These are phyloP conservation scores for Breviolum minutum DNA, from an alignment of 73 alveolate genomes.

Conservation along the genomic window DNA sequence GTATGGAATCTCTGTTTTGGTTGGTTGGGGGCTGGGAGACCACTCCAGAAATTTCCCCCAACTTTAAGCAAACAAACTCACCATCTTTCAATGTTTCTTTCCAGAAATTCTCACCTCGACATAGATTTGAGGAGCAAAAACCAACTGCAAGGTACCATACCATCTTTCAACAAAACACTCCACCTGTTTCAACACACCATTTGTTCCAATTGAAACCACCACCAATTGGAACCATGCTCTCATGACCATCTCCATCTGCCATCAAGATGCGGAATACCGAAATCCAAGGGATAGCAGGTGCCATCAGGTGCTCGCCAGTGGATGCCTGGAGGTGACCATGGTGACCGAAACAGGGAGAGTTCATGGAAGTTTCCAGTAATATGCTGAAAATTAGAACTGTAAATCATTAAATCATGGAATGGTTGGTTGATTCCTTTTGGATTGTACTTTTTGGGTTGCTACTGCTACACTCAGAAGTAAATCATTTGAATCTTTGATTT, in stretches of 20 bases:
- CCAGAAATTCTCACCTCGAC: not conserved
- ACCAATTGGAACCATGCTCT: not conserved
- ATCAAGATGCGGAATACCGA: conserved; percentile 29
- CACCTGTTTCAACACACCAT: not conserved
- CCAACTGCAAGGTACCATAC: not conserved
- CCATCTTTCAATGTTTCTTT: too few species aligned
- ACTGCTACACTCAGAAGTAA: too few species aligned
- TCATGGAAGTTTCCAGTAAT: too few species aligned
- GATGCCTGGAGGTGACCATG: not conserved
- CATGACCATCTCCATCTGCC: too few species aligned
- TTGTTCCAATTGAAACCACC: not conserved
- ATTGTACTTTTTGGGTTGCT: not conserved
- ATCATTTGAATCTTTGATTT: too few species aligned
- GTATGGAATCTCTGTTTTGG: not conserved
- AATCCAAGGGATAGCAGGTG: conserved; percentile 46
- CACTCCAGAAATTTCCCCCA: not conserved
- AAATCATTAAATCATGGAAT: too few species aligned
- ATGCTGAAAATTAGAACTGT: too few species aligned
- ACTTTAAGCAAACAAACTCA: not conserved
- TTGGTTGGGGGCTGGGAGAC: not conserved
- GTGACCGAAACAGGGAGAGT: too few species aligned
- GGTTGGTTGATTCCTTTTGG: not conserved
- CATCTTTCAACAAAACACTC: too few species aligned
- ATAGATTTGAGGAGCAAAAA: not conserved
- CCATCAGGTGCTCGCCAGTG: conserved; percentile 55